phyloP scores from a whole-genome alignment of 169 alveolate species.

The Ichthyophthirius multifiliis region DNA sequence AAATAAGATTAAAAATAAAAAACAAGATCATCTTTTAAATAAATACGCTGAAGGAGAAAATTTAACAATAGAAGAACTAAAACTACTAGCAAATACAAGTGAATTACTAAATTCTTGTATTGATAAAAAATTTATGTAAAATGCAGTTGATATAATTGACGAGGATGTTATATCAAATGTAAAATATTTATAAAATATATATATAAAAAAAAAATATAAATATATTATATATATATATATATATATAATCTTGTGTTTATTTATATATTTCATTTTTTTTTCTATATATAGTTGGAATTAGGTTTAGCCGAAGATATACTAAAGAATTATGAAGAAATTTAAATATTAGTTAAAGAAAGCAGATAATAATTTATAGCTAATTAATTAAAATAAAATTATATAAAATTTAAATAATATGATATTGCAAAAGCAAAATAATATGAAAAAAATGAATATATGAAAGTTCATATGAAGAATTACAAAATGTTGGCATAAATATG shows the following conservation, averaged over 20 bases:
- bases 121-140: neutral
- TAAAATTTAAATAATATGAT: slow-evolving; percentile 5
- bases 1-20: neutral
- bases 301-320: slow-evolving; percentile 33
- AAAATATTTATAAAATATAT: neutral
- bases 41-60: slow-evolving; percentile 6
- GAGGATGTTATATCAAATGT: neutral
- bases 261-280: neutral
- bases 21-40: slow-evolving; percentile 5
- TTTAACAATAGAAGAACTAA: neutral
- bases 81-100: slow-evolving; percentile 11
- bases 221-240: no score
- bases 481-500: slow-evolving; percentile 21
- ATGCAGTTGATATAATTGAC: neutral
- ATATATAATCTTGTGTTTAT: no score
- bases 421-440: neutral
- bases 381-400: neutral
- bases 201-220: neutral
- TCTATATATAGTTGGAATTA: neutral
- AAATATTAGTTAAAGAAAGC: slow-evolving; percentile 13
- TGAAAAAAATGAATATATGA: slow-evolving; percentile 10
- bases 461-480: slow-evolving; percentile 6
- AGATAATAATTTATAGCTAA: slow-evolving; percentile 9
- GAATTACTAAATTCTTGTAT: slow-evolving; percentile 9
- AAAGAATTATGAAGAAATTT: slow-evolving; percentile 32